A percentile compares a stretch with the other conserved stretches of the same genome.
Evolutionary conservation across 768 basidiomycete genomes (phyloP).

Genomic region (Podaxis sp.): DNA sequence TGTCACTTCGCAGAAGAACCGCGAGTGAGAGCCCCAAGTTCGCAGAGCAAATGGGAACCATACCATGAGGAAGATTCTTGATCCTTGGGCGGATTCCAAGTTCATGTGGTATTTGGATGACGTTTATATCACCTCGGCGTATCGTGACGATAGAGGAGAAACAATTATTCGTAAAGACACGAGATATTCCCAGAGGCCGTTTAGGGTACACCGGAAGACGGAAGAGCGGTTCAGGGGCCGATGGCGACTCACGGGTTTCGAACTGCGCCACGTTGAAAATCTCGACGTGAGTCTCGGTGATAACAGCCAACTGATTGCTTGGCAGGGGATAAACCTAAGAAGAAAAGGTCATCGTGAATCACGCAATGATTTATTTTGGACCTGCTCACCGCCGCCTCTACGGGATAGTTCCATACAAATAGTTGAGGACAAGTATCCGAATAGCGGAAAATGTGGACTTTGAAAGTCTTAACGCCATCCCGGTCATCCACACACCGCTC

Average conservation of each 20-base stretch:
- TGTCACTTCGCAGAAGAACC: not conserved
- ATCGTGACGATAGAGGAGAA: not conserved
- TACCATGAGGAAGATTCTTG: not conserved
- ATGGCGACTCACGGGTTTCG: not conserved
- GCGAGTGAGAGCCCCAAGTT: not conserved
- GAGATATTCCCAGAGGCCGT: not conserved
- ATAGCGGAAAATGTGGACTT: not conserved
- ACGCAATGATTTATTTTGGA: not conserved
- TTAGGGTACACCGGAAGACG: not conserved
- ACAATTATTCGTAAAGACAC: not conserved
- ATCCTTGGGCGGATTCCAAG: not conserved
- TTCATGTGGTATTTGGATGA: not conserved
- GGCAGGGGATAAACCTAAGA: not conserved
- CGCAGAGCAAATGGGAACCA: not conserved
- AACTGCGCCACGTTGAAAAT: not conserved
- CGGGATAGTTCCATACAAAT: not conserved
- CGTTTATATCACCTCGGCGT: not conserved
- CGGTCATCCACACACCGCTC: not conserved
- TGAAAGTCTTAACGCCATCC: not conserved
- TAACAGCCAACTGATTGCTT: not conserved
- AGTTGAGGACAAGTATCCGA: not conserved
- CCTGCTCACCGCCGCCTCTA: not conserved
- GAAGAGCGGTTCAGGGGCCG: not conserved
- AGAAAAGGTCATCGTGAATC: not conserved
- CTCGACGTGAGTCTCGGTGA: not conserved